Percentiles rank a stretch among this genome's conserved stretches.
Conservation (phyloP, 345 rosid species). For the Eucalyptus curtisii region DNA sequence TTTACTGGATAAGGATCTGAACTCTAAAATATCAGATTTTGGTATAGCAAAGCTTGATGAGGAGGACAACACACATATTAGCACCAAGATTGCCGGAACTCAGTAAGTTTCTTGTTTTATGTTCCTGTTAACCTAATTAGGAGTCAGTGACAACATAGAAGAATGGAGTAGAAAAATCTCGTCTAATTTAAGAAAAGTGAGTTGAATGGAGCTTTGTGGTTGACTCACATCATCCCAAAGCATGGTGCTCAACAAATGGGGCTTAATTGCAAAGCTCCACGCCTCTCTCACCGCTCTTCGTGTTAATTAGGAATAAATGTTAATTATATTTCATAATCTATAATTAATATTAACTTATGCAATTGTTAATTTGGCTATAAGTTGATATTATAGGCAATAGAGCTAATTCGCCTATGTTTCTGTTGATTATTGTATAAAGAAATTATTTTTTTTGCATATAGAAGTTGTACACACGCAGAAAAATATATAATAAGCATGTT, state of each 20-base stretch:
- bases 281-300: neutral
- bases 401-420: too few species aligned
- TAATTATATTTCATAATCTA: neutral
- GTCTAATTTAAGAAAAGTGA: neutral
- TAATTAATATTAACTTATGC: neutral
- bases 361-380: too few species aligned
- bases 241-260: neutral
- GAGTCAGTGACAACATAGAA: neutral
- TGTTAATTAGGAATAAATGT: neutral
- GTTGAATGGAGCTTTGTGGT: neutral
- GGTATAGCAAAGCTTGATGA: slow-evolving; percentile 24
- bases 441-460: neutral
- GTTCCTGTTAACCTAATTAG: neutral
- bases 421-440: neutral
- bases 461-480: neutral
- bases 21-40: slow-evolving; percentile 22
- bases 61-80: slow-evolving; percentile 20
- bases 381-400: too few species aligned
- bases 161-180: neutral
- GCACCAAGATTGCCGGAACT: slow-evolving; percentile 20
- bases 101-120: neutral
- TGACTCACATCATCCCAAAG: neutral
- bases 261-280: neutral
- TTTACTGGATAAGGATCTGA: slow-evolving; percentile 11
- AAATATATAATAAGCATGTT: neutral